Conservation (phyloP, 306 rosid species). For the Castanea sativa region DNA sequence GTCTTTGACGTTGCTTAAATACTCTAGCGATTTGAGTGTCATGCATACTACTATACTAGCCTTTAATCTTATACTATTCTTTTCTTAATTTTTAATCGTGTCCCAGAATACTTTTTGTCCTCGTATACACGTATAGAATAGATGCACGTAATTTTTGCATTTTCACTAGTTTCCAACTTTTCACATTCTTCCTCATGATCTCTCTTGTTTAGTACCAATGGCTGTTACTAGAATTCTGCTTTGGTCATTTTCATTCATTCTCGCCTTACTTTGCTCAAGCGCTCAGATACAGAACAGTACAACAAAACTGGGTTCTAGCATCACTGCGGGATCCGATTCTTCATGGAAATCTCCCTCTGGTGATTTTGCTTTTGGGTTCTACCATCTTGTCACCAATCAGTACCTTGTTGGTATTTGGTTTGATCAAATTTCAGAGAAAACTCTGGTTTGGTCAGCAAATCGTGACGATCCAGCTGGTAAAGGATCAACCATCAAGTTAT, state of each 20-base stretch:
- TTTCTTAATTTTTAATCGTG: too few species aligned
- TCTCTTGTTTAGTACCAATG: constrained; percentile 1
- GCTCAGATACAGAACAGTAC: constrained; percentile 1
- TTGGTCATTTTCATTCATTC: not conserved
- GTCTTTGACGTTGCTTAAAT: too few species aligned
- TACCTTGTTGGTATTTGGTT: constrained; percentile 36
- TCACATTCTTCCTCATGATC: not conserved
- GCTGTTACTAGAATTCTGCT: constrained; percentile 2
- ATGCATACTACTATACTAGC: too few species aligned
- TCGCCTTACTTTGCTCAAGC: not conserved
- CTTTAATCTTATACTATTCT: too few species aligned
- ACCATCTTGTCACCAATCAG: not conserved
- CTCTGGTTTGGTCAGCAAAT: constrained; percentile 38
- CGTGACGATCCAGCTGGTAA: constrained; percentile 24
- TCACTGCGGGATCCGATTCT: constrained; percentile 27
- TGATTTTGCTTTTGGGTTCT: constrained; percentile 38
- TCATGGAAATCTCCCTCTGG: constrained; percentile 31
- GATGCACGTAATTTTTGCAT: not conserved
- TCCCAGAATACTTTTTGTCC: too few species aligned
- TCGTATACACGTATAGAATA: too few species aligned
- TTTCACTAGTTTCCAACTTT: not conserved
- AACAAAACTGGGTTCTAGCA: constrained; percentile 14
- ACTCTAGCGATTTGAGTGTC: too few species aligned
- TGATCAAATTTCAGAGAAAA: constrained; percentile 10
- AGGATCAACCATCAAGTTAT: constrained; percentile 28